Percentiles rank a stretch among this genome's conserved stretches.
Conservation (phyloP, 2,329 filamentous ascomycete genomes). For the Calonectria pteridis region DNA sequence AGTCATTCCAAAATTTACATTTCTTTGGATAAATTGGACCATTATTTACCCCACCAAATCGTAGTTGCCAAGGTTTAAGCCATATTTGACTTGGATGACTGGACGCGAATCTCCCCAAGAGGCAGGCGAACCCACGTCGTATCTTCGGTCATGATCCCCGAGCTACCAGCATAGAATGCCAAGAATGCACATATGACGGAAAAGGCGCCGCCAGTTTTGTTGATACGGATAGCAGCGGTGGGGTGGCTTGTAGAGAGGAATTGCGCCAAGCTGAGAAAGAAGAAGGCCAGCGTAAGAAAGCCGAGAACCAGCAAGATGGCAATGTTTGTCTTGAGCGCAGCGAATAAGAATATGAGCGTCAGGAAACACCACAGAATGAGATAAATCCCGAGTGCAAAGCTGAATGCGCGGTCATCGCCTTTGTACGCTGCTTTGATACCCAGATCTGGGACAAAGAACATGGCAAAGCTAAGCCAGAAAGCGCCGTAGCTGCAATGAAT, state of each 20-base stretch:
- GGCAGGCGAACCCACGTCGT: conserved; percentile 58
- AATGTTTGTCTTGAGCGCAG: conserved; percentile 69
- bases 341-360: conserved; percentile 67
- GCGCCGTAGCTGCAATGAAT: conserved; percentile 72
- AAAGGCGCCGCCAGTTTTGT: conserved; percentile 57
- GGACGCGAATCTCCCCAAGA: conserved; percentile 50
- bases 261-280: conserved; percentile 70
- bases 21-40: background rate
- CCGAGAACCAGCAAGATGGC: conserved; percentile 70
- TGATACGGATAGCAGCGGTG: conserved; percentile 56
- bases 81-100: conserved; percentile 38
- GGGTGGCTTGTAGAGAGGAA: conserved; percentile 57
- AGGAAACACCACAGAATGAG: conserved; percentile 72
- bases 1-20: too few species aligned
- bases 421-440: conserved; percentile 62
- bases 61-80: conserved; percentile 24
- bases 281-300: conserved; percentile 69
- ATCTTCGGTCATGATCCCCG: conserved; percentile 56
- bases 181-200: conserved; percentile 51
- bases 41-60: background rate
- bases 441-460: conserved; percentile 65
- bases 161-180: conserved; percentile 56
- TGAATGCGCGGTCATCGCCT: conserved; percentile 54
- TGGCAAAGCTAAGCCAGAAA: conserved; percentile 72
- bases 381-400: conserved; percentile 68